Conservation (phyloP, 2,329 filamentous ascomycete genomes). For the Fusarium phyllophilum region DNA sequence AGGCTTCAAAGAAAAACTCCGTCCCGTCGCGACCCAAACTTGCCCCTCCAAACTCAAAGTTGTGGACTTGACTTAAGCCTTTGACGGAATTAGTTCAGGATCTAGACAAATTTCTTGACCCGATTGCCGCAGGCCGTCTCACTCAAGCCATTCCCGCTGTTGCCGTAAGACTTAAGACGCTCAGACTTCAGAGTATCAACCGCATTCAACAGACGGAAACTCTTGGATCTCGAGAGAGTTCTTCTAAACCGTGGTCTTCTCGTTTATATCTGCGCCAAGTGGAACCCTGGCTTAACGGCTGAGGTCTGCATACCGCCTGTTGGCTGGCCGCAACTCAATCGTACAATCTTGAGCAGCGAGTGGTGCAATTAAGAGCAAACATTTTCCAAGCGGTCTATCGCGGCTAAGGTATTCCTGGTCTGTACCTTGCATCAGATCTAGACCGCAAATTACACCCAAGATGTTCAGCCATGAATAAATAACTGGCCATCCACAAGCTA, state of each 20-base stretch:
- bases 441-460: not conserved
- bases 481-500: not conserved
- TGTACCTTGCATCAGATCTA: slow-evolving; percentile 20
- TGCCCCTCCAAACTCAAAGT: slow-evolving; percentile 6
- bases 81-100: slow-evolving; percentile 30
- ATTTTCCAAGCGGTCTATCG: slow-evolving; percentile 16
- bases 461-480: not conserved
- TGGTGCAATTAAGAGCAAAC: slow-evolving; percentile 13
- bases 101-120: not conserved
- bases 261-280: slow-evolving; percentile 20
- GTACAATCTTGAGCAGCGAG: slow-evolving; percentile 2
- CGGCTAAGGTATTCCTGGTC: not conserved
- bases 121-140: slow-evolving; percentile 4
- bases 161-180: slow-evolving; percentile 10
- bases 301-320: slow-evolving; percentile 35
- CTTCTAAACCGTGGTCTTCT: not conserved
- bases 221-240: not conserved
- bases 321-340: slow-evolving; percentile 25
- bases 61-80: not conserved
- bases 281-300: slow-evolving; percentile 22
- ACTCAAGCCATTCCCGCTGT: slow-evolving; percentile 34
- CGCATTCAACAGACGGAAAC: slow-evolving; percentile 1
- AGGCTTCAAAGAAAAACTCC: slow-evolving; percentile 23
- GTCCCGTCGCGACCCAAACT: slow-evolving; percentile 10
- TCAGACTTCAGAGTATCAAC: not conserved